Evolutionary conservation across 1,139 yeast genomes (phyloP), one percentile per base, ranked within the genome.

Genomic region (Saccharomycopsis hybrid): DNA sequence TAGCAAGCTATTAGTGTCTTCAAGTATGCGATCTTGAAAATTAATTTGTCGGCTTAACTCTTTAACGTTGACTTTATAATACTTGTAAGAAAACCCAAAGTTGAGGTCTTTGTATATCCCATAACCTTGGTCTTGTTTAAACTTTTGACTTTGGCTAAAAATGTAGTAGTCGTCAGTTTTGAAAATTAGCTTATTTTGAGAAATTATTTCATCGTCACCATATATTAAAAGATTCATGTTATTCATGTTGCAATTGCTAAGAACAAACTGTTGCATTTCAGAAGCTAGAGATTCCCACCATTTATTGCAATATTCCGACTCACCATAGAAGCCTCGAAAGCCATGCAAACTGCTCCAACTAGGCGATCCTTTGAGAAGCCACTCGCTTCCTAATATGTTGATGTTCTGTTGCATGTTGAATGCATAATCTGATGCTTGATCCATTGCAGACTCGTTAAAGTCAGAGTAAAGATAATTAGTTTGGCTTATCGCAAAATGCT

Each of bases 391-490:
- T 3, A 68, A 40, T 0, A 46, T 43, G 0, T 55, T 48, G 28
- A 71, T 54, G 50, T 73, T 64, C 8, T 59, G 56, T 52, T 75
- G 71, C 45, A 80, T 56, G 0, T 56, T 49, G 41, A 65, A 64
- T 2, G 78, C 66, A 36, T 72, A 59, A 1, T 59, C 59, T 0
- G 76, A 64, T 9, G 72, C 69, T 54, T 77, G 82, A n/a, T 72
- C 72, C 67, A 73, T 69, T 1, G 77, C 65, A 1, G 72, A 61
- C 3, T 55, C 55, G 2, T 57, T 58, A 0, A 55, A 51, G 36
- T 69, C 73, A 47, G 68, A 62, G 51, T 76, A 68, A 4, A 74
- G 57, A 56, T 70, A 79, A 48, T 69, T 72, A 43, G 74, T 59
- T 32, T 72, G 59, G 43, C 74, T 77, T 27, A 75, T 69, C 1